Percentiles rank a stretch among this genome's conserved stretches.
Conservation (phyloP, 306 rosid genomes). For the Cicer yamashitae region DNA sequence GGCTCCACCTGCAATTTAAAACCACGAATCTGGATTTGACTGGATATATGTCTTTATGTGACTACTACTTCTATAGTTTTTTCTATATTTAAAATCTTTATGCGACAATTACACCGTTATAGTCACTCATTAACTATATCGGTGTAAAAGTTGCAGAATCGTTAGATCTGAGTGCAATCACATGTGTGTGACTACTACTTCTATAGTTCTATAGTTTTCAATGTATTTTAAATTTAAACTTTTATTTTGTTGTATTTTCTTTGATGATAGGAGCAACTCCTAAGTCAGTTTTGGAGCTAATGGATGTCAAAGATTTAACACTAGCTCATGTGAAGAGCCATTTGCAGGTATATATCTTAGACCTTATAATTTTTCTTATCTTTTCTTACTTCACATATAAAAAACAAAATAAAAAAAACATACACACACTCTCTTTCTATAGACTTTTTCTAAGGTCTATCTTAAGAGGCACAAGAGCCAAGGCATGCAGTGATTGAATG, state of each 20-base stretch:
- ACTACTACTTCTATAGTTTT: too few species aligned
- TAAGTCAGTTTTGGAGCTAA: constrained; percentile 85
- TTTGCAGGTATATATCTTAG: constrained; percentile 72
- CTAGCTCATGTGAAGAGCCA: constrained; percentile 98
- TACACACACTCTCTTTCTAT: constrained; percentile 31
- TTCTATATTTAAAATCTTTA: too few species aligned
- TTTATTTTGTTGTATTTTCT: not conserved
- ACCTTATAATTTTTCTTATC: not conserved
- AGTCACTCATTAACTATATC: too few species aligned
- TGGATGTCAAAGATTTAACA: constrained; percentile 97
- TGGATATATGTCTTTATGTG: too few species aligned
- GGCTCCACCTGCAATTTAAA: too few species aligned
- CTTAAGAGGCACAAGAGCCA: constrained; percentile 58
- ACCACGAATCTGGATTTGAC: too few species aligned
- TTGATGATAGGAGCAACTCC: constrained; percentile 85
- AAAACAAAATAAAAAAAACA: constrained; percentile 14
- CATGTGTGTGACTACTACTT: not conserved
- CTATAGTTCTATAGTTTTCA: not conserved
- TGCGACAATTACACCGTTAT: too few species aligned
- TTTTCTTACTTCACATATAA: constrained; percentile 5
- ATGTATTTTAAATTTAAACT: not conserved
- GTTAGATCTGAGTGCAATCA: not conserved
- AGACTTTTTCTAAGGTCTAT: constrained; percentile 56
- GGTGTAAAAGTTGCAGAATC: not conserved
- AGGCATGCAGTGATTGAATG: constrained; percentile 61